phyloP scores from a whole-genome alignment of 495 filamentous ascomycete species.

The Penicillium diatomitis region DNA sequence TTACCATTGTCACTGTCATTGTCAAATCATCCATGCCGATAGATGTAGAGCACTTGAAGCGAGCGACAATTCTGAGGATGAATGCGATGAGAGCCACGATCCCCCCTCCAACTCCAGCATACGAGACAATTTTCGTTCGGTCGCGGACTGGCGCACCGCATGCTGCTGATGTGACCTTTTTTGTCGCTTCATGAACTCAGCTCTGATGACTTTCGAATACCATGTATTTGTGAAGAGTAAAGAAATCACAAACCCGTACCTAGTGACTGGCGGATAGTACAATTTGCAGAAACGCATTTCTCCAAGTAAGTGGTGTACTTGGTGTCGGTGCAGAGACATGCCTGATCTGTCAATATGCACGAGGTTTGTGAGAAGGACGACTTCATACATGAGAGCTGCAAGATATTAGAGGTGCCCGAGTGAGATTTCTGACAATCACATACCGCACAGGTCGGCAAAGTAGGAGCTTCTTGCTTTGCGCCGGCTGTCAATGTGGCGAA shows the following conservation, averaged over 20 bases:
- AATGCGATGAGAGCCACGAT: constrained; percentile 19
- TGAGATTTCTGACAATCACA: not conserved
- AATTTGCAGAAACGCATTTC: constrained; percentile 14
- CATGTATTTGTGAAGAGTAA: not conserved
- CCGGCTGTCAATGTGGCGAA: constrained; percentile 4
- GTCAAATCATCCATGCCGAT: constrained; percentile 25
- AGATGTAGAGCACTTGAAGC: constrained; percentile 14
- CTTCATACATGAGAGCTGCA: constrained; percentile 19
- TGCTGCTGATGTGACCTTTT: constrained; percentile 23
- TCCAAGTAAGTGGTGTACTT: constrained; percentile 9
- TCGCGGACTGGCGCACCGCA: constrained; percentile 21
- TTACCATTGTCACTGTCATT: constrained; percentile 24
- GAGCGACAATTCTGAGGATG: constrained; percentile 19
- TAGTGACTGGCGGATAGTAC: constrained; percentile 17
- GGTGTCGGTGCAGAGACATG: constrained; percentile 18
- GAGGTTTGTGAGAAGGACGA: constrained; percentile 10
- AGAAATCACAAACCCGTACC: constrained; percentile 2
- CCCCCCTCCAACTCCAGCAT: constrained; percentile 13
- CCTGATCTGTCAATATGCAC: constrained; percentile 16
- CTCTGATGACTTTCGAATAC: not conserved
- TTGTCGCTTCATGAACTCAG: constrained; percentile 14
- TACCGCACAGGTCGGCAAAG: constrained; percentile 14
- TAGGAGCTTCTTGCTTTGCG: constrained; percentile 2
- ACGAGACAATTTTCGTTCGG: constrained; percentile 16
- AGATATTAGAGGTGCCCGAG: not conserved